phyloP scores from a whole-genome alignment of 768 basidiomycete species.

The Amanita molliuscula region DNA sequence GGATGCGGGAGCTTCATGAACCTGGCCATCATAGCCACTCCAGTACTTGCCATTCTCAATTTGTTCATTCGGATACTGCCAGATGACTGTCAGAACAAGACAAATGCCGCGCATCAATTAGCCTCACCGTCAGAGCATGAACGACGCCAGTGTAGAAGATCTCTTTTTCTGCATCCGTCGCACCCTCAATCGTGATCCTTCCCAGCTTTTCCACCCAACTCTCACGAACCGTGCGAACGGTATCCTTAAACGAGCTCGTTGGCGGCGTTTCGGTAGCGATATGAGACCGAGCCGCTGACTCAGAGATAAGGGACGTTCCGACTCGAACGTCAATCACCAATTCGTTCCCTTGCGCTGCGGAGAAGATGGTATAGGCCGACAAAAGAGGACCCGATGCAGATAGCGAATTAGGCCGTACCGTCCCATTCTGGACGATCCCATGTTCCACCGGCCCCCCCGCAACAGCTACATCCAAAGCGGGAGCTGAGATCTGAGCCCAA shows the following conservation, averaged over 20 bases:
- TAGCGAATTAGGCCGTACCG: slow-evolving; percentile 16
- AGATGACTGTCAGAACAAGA: not conserved
- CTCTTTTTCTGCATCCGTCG: slow-evolving; percentile 33
- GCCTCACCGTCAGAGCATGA: slow-evolving; percentile 45
- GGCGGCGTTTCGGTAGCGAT: slow-evolving; percentile 26
- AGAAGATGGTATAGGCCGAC: slow-evolving; percentile 42
- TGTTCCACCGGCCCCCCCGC: not conserved
- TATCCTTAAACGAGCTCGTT: slow-evolving; percentile 34
- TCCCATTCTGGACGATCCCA: slow-evolving; percentile 42
- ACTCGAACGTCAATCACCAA: slow-evolving; percentile 42
- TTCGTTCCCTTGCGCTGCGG: slow-evolving; percentile 10
- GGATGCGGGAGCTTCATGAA: slow-evolving; percentile 49
- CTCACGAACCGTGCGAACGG: slow-evolving; percentile 33
- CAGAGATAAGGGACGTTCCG: slow-evolving; percentile 67
- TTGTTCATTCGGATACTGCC: slow-evolving; percentile 70
- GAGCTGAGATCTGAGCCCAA: slow-evolving; percentile 47
- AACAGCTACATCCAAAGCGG: slow-evolving; percentile 1
- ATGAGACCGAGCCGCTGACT: slow-evolving; percentile 50
- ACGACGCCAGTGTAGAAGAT: slow-evolving; percentile 55
- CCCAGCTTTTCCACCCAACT: slow-evolving; percentile 53
- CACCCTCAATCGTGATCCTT: slow-evolving; percentile 38
- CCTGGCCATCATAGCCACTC: slow-evolving; percentile 61
- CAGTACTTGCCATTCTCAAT: slow-evolving; percentile 59
- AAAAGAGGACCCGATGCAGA: slow-evolving; percentile 32
- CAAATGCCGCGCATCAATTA: not conserved